Conservation (phyloP, 225 moss, liverwort and hornwort species). For the Marchantia paleacea region DNA sequence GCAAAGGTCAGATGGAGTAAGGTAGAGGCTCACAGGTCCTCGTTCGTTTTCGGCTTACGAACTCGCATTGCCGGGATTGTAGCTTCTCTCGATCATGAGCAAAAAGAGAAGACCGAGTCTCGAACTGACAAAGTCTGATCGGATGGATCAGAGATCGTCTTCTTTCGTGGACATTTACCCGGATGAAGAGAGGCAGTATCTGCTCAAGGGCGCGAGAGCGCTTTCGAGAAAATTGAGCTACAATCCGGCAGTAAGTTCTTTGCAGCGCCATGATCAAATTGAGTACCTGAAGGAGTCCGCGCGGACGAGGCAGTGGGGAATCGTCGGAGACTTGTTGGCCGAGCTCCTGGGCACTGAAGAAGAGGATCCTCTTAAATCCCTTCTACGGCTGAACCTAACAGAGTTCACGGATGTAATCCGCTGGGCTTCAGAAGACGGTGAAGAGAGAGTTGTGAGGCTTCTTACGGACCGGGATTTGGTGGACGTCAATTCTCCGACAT, state of each 20-base stretch:
- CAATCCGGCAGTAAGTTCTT: neutral
- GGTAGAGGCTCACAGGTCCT: too few relatives aligned
- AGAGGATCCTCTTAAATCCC: constrained; percentile 3
- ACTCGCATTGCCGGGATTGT: neutral
- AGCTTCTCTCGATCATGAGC: neutral
- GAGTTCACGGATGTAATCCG: constrained; percentile 1
- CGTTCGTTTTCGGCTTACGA: neutral
- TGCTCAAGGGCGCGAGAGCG: neutral
- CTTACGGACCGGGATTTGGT: constrained; percentile 13
- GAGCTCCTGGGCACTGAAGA: neutral
- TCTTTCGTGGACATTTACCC: neutral
- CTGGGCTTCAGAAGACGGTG: neutral
- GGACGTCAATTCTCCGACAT: neutral
- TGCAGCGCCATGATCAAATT: neutral
- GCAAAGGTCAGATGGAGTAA: neutral
- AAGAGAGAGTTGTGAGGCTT: constrained; percentile 17
- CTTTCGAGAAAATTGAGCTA: constrained; percentile 3
- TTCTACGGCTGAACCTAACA: neutral
- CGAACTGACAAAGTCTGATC: neutral
- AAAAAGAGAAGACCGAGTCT: neutral
- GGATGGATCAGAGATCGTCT: neutral
- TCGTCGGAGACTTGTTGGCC: constrained; percentile 14
- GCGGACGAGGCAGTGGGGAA: neutral
- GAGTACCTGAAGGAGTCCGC: neutral
- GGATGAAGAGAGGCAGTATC: constrained; percentile 7